Evolutionary conservation across 805 yeast species (phyloP).

Genomic region (Yarrowia keelungensis): DNA sequence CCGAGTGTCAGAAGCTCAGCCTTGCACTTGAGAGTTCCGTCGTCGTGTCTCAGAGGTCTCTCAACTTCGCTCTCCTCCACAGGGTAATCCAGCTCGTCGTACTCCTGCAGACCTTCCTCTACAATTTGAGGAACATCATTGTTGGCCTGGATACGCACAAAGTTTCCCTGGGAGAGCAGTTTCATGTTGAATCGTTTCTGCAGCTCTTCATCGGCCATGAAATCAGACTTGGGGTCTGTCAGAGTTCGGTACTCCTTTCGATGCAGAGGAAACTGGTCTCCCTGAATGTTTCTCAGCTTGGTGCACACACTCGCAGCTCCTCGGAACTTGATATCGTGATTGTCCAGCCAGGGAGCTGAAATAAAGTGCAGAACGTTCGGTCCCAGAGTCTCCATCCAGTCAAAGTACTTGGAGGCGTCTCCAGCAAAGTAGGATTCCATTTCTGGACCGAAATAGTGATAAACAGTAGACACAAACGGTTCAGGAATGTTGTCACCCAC

Average conservation of each 20-base stretch:
- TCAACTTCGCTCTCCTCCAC: background rate
- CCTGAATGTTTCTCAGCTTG: slow-evolving; percentile 46
- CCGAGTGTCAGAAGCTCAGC: slow-evolving; percentile 78
- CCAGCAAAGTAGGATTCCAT: slow-evolving; percentile 54
- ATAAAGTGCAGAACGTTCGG: slow-evolving; percentile 61
- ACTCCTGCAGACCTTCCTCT: background rate
- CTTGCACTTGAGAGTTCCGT: slow-evolving; percentile 2
- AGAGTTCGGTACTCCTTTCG: slow-evolving; percentile 1
- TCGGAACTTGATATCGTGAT: slow-evolving; percentile 65
- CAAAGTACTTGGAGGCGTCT: slow-evolving; percentile 51
- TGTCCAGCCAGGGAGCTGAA: slow-evolving; percentile 71
- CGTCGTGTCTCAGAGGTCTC: background rate
- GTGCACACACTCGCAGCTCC: slow-evolving; percentile 56
- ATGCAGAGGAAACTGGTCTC: slow-evolving; percentile 45
- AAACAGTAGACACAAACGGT: slow-evolving; percentile 53
- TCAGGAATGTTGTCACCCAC: background rate
- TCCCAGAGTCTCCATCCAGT: slow-evolving; percentile 61
- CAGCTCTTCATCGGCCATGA: background rate
- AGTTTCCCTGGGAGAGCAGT: background rate
- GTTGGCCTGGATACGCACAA: background rate
- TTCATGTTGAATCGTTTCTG: background rate
- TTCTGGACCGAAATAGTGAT: slow-evolving; percentile 76
- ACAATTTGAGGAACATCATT: background rate
- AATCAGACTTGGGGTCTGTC: slow-evolving; percentile 1
- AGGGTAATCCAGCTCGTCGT: slow-evolving; percentile 3